Percentiles rank a stretch among this genome's conserved stretches.
Evolutionary conservation across 495 filamentous ascomycete species (phyloP).

Genomic region (Aspergillus wentii): DNA sequence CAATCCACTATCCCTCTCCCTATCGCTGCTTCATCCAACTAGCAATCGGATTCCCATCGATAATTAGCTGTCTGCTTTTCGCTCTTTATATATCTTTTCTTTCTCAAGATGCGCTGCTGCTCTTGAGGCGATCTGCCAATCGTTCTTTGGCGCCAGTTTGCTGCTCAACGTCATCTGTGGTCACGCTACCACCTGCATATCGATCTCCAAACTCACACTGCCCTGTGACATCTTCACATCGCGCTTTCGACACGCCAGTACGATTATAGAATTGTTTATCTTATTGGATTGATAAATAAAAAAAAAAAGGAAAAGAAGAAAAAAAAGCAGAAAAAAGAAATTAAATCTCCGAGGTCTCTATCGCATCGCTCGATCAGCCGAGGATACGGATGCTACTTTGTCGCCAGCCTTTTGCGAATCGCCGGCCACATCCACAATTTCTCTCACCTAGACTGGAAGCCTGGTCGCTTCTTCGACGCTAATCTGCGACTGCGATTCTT

Average conservation of each 20-base stretch:
- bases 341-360: too few relatives aligned
- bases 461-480: conserved; percentile 30
- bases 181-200: conserved; percentile 42
- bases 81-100: conserved; percentile 6
- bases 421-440: conserved; percentile 5
- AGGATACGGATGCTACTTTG: too few relatives aligned
- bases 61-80: too few relatives aligned
- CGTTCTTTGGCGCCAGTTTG: conserved; percentile 21
- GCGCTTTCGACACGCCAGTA: conserved; percentile 11
- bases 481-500: conserved; percentile 14
- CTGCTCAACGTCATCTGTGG: conserved; percentile 32
- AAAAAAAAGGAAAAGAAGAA: conserved; percentile 6
- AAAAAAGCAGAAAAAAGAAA: conserved; percentile 2
- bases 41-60: too few relatives aligned
- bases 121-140: conserved; percentile 27
- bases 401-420: conserved; percentile 15
- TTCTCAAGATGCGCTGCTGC: conserved; percentile 33
- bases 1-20: too few relatives aligned
- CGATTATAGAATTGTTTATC: conserved; percentile 10
- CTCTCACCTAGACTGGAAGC: conserved; percentile 19
- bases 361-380: too few relatives aligned
- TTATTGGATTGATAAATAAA: conserved; percentile 9
- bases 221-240: conserved; percentile 9
- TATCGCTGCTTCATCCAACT: too few relatives aligned
- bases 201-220: conserved; percentile 21